phyloP scores from a whole-genome alignment of 352 stramenopile genomes.

The Phytophthora megakarya region DNA sequence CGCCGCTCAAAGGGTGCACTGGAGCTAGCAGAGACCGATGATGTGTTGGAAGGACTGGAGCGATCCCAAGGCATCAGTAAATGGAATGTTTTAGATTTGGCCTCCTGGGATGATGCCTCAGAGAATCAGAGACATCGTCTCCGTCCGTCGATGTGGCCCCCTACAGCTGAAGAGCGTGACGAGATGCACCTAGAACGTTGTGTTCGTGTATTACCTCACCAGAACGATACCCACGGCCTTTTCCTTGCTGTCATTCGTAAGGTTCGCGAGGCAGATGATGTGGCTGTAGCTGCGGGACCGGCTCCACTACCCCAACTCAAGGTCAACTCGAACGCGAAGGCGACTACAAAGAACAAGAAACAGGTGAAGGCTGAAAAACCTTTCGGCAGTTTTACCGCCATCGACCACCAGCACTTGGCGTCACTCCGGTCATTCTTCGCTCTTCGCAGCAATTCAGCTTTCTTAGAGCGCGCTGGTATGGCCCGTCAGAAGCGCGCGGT shows the following conservation, averaged over 20 bases:
- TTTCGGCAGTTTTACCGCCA: slow-evolving; percentile 59
- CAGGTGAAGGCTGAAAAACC: slow-evolving; percentile 60
- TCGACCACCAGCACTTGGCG: slow-evolving; percentile 46
- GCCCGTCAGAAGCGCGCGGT: slow-evolving; percentile 67
- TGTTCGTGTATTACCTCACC: slow-evolving; percentile 95
- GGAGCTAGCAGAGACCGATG: slow-evolving; percentile 64
- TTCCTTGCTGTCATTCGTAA: slow-evolving; percentile 97
- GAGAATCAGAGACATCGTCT: slow-evolving; percentile 61
- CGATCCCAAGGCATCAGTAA: slow-evolving; percentile 45
- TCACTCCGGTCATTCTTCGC: slow-evolving; percentile 53
- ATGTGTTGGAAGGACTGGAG: slow-evolving; percentile 41
- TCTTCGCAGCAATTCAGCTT: slow-evolving; percentile 35
- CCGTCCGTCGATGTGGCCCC: slow-evolving; percentile 86
- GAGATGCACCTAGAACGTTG: slow-evolving; percentile 90
- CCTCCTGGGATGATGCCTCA: slow-evolving; percentile 55
- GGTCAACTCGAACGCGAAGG: slow-evolving; percentile 31
- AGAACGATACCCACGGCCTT: slow-evolving; percentile 98
- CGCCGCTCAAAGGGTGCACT: slow-evolving; percentile 53
- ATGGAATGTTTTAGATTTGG: slow-evolving; percentile 71
- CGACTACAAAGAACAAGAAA: slow-evolving; percentile 50
- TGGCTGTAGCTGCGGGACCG: slow-evolving; percentile 43
- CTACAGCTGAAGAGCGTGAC: slow-evolving; percentile 51
- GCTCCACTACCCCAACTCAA: slow-evolving; percentile 28
- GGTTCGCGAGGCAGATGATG: slow-evolving; percentile 28
- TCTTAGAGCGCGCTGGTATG: slow-evolving; percentile 73